Evolutionary conservation across 495 filamentous ascomycete genomes (phyloP), one percentile per base, ranked within the genome.

Genomic region (Astrothelium macrocarpum): DNA sequence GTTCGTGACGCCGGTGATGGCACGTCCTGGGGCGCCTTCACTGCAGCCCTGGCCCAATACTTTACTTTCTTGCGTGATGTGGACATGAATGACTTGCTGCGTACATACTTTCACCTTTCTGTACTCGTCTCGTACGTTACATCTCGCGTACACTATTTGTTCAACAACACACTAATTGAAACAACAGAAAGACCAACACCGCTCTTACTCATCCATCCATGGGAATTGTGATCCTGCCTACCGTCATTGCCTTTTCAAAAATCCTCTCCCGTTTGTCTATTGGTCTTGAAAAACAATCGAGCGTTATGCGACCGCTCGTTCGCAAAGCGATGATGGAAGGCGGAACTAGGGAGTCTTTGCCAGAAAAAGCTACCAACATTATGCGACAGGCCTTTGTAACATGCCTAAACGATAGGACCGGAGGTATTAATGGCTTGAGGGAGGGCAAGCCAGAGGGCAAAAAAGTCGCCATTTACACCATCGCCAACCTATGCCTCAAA

Each of bases 301-400:
- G 92, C 43, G 76, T 96, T 64, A 76, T 82, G 69, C 75, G 81
- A 69, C 77, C 84, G 79, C 63, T 84, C 69, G 71, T 78, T 71
- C 12, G 67, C 70, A 23, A 61, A 73, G 67, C 26, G 82, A 76
- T 29, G 78, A 78, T 20, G n/a, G 85, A 84, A 49, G 77, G 73
- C 11, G 78, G 78, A 18, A 82, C 84, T 64, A 80, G 79, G 45
- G 87, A 90, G 65, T 91, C 90, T 3, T 78, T 96, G 63, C 89
- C 91, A 11, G 91, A 95, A 71, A 78, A 85, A 28, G 88, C 90
- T 1, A 90, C 90, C 20, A 92, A 96, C 67, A 85, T 90, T 53
- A 87, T 97, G 62, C 87, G 92, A 56, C 87, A 90, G 66, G 90
- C 92, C 2, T 96, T 97, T 71, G 95, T 90, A 49, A 90, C 90